phyloP scores from a whole-genome alignment of 148 eudicot species.

The Tetragonia tetragonoides region DNA sequence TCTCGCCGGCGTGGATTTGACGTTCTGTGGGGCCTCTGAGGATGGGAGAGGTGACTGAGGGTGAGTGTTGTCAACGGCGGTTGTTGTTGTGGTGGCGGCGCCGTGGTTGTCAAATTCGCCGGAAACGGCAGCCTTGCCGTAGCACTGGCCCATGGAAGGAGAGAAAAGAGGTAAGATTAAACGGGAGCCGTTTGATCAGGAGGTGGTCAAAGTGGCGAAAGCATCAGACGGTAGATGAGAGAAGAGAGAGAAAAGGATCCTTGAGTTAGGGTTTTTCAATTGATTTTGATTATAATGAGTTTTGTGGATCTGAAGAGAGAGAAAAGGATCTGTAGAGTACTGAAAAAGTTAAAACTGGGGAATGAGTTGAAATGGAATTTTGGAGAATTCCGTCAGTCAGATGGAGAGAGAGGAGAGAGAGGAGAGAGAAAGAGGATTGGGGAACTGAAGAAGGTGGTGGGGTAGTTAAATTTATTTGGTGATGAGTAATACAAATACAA shows the following conservation, averaged over 20 bases:
- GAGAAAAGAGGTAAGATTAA: not conserved
- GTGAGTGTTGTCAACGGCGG: constrained; percentile 18
- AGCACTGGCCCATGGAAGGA: constrained; percentile 68
- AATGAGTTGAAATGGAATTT: constrained; percentile 23
- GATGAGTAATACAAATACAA: no score
- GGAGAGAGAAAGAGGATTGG: not conserved
- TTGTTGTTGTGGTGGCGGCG: constrained; percentile 16
- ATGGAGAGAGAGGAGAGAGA: not conserved
- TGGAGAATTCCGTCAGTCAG: constrained; percentile 11
- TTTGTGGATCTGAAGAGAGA: constrained; percentile 18
- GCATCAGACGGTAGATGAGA: constrained; percentile 26
- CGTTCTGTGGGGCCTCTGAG: constrained; percentile 29
- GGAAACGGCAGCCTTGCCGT: constrained; percentile 53
- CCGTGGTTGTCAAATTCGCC: constrained; percentile 24
- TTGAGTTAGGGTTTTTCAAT: not conserved
- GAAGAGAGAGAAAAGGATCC: constrained; percentile 9
- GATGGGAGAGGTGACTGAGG: constrained; percentile 52
- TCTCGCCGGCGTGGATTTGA: constrained; percentile 45
- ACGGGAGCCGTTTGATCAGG: not conserved
- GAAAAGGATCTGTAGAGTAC: not conserved
- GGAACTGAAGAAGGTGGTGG: not conserved
- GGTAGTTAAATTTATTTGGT: no score
- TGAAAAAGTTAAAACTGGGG: constrained; percentile 33
- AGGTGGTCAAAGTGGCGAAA: constrained; percentile 27
- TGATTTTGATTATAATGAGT: not conserved